A percentile compares a stretch with the other conserved stretches of the same genome.
These are phyloP conservation scores for Penicillium sp. DNA, from an alignment of 2,329 filamentous ascomycete species.

Conservation along the genomic window DNA sequence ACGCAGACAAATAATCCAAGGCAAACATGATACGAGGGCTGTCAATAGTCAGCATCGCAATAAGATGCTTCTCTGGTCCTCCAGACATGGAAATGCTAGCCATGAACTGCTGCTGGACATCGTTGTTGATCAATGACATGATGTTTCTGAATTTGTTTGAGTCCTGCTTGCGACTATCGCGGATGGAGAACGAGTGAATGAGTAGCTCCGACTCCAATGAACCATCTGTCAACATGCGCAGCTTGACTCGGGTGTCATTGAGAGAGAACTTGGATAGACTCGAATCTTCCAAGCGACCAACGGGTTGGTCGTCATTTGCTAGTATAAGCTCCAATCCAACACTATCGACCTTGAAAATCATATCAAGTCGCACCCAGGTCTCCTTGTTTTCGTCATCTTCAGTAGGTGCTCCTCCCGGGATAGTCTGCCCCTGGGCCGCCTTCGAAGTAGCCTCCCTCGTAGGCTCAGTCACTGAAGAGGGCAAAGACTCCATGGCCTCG, in stretches of 20 bases:
- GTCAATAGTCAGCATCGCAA: conserved; percentile 89
- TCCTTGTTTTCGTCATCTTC: conserved; percentile 57
- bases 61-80: conserved; percentile 74
- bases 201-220: conserved; percentile 90
- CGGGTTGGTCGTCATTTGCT: conserved; percentile 70
- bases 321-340: conserved; percentile 85
- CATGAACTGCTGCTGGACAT: conserved; percentile 95
- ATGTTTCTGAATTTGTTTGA: conserved; percentile 97
- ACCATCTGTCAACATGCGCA: conserved; percentile 87
- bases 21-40: conserved; percentile 94
- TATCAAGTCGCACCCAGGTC: conserved; percentile 88
- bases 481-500: conserved; percentile 73
- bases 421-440: conserved; percentile 51
- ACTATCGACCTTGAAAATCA: conserved; percentile 84
- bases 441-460: conserved; percentile 51
- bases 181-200: conserved; percentile 91
- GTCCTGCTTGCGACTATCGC: conserved; percentile 83
- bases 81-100: conserved; percentile 91
- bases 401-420: conserved; percentile 57
- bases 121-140: conserved; percentile 94
- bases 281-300: conserved; percentile 73
- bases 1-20: conserved; percentile 87
- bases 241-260: conserved; percentile 87
- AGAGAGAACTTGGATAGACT: conserved; percentile 93
- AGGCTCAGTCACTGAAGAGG: conserved; percentile 52